Conservation (phyloP, 2,329 filamentous ascomycete genomes). For the Fusarium equiseti region DNA sequence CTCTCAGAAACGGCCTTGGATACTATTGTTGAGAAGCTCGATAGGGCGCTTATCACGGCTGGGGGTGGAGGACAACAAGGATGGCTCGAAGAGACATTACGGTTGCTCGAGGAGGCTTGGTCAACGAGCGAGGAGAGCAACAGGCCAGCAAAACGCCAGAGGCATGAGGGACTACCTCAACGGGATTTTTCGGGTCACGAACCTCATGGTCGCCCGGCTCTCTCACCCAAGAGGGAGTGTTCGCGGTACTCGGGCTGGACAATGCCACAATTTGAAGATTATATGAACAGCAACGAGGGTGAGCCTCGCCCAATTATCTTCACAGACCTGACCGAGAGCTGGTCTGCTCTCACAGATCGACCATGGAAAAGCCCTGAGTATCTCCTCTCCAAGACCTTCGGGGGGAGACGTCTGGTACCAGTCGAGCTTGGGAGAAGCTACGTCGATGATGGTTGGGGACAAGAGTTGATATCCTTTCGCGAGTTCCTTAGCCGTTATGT, state of each 20-base stretch:
- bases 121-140: conserved; percentile 15
- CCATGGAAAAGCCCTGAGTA: conserved; percentile 82
- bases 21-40: conserved; percentile 73
- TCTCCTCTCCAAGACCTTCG: conserved; percentile 78
- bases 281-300: conserved; percentile 62
- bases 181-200: conserved; percentile 47
- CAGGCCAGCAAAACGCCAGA: conserved; percentile 43
- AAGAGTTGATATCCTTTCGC: conserved; percentile 80
- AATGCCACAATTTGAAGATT: conserved; percentile 70
- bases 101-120: conserved; percentile 54
- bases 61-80: conserved; percentile 67
- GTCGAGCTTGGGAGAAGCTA: conserved; percentile 90
- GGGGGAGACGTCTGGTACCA: conserved; percentile 83
- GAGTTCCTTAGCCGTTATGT: conserved; percentile 77
- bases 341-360: conserved; percentile 78
- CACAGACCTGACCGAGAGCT: conserved; percentile 69
- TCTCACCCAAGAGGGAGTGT: conserved; percentile 44
- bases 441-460: conserved; percentile 86
- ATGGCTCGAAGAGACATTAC: conserved; percentile 66
- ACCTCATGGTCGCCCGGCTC: conserved; percentile 46
- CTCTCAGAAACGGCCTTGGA: conserved; percentile 56
- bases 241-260: conserved; percentile 57
- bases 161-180: conserved; percentile 2
- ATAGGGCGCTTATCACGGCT: conserved; percentile 81
- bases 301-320: conserved; percentile 76